Base-by-base conservation (phyloP, 192 early-diverging fungal genomes). In the Dimargaris verticillata region DNA sequence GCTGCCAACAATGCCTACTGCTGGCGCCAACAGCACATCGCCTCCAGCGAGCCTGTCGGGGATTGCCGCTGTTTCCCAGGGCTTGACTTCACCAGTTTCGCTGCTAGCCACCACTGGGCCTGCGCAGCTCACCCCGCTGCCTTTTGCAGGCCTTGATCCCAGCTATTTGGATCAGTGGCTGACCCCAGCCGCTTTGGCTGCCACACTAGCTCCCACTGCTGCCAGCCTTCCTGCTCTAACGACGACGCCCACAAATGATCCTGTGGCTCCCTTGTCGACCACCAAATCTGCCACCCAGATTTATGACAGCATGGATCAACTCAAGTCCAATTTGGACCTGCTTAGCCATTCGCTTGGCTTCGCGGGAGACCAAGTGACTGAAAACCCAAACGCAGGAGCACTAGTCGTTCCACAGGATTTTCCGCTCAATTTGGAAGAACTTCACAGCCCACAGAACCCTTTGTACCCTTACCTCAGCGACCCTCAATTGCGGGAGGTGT, bases 321-420 rank as follows among this genome's bases (percentile, higher is more conserved):
- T 59, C 41, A 59, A 44, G 6, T 20, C 29, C 2, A 41, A 59
- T 44, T 33, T 59, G n/a, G 57, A 59, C 42, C 17, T 26, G 12
- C 43, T 59, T 12, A 18, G 26, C 42, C n/a, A 20, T 41, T 59
- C 57, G 57, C n/a, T 59, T 5, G 57, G 57, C 33, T 59, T 59
- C n/a, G 41, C 33, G 2, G 33, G 33, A 7, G 33, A 38, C 33
- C 33, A 38, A 38, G 7, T 38, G 33, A 7, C 33, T 5, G 33
- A 38, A 7, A 7, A 38, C 33, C 33, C 33, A 38, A 38, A 38
- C 33, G 33, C 33, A 5, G 7, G 33, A 38, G 33, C 33, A 7
- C 33, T 38, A 38, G 7, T 7, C 33, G 7, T 38, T 7, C 33
- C 33, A 2, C 33, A 38, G 33, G 33, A 7, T 2, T 38, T 38